Evolutionary conservation across 2,329 filamentous ascomycete species (phyloP), one percentile per base, ranked within the genome.

Genomic region (Cercospora zeae-maydis): DNA sequence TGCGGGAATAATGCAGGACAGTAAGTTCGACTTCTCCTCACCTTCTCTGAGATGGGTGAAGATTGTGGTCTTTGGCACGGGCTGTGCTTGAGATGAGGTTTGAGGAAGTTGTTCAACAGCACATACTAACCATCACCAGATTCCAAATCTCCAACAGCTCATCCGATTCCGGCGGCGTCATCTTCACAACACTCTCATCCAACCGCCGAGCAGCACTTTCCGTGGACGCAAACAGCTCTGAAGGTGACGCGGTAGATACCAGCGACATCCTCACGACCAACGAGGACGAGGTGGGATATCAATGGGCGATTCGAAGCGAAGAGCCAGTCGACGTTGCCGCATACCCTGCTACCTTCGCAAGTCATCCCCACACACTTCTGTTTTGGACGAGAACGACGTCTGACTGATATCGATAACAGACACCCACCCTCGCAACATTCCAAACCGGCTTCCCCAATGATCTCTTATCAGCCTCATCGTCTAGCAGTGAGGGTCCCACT

Each of bases 121-220:
- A 7, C 2, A 10, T 33, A 9, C 37, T 58, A 4, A 58, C 27
- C 1, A 8, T n/a, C 1, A 0, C 6, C 56, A 58, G 56, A 16
- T 58, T 58, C 10, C 62, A 63, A 36, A 33, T 59, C 5, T 60
- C 37, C 58, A 57, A 60, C 27, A 55, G 49, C 36, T 60, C 62
- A 0, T 45, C 39, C 3, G 51, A 56, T 2, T 39, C 42, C n/a
- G 42, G 54, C 7, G 62, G 58, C 21, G 33, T 63, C 9, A 30
- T 63, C 11, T 59, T 63, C 34, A 52, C 54, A 11, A 57, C 61
- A 31, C 56, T 36, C 27, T 49, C 56, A 10, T 57, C 53, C 14
- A 30, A 54, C 7, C 31, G 34, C 13, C 52, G 51, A 19, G 39
- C 49, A n/a, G 62, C 57, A 13, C 36, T 63, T 4, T 59, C 57